Evolutionary conservation across 225 moss, liverwort and hornwort species (phyloP), one percentile per base, ranked within the genome.

Genomic region (Rhytidiadelphus loreus): DNA sequence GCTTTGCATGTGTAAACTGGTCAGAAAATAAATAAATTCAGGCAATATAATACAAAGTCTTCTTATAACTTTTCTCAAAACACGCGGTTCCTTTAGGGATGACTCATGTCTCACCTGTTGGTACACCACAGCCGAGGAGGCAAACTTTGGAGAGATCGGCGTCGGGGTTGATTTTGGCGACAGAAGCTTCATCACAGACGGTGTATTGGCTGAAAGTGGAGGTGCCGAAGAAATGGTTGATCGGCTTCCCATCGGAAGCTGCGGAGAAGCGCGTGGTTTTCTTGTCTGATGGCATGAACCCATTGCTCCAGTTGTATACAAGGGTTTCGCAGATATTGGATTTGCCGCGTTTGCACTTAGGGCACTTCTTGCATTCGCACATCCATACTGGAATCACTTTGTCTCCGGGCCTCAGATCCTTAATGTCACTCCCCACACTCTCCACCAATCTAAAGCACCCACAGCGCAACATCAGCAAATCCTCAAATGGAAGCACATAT

Each of bases 171-270:
- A 95, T 82, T 89, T 92, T 95, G 12, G 88, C 88, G n/a, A 94
- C 86, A 70, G 63, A 91, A 52, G 89, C 87, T 87, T 95, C 90
- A 77, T 96, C 90, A 19, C 94, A 85, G 41, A 96, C 93, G 5
- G 85, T 94, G 90, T 95, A 95, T 86, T 96, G 91, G 59, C 91
- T 93, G 90, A 96, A 95, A 53, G 89, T 60, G 30, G 93, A 94
- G 23, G 93, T 89, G 77, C 93, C 93, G 11, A 89, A 52, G 76
- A 93, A 88, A 84, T 90, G 87, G 83, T 74, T 41, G 74, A 96
- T 88, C 22, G 85, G 70, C 73, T 82, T 85, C 80, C 94, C 94
- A 50, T 91, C 66, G 20, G 83, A 64, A 37, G 73, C 92, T 39
- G 81, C 60, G 8, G 81, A 43, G 79, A 92, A 91, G 12, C 86